Evolutionary conservation across 2,329 filamentous ascomycete genomes (phyloP).

Genomic region (Diaporthe velutina): DNA sequence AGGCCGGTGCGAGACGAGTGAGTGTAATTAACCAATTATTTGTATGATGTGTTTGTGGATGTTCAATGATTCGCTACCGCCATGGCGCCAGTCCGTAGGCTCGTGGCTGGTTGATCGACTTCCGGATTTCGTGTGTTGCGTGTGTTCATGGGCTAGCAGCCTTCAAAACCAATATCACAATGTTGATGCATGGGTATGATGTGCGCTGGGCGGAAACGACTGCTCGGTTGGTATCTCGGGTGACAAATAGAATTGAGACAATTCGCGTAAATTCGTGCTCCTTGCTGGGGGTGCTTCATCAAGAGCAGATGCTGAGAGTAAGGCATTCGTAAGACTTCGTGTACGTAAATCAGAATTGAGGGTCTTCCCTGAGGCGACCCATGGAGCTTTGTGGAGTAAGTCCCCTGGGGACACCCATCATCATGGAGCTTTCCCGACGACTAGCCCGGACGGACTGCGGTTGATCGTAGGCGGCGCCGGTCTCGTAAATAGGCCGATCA

Average conservation of each 20-base stretch:
- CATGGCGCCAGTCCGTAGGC: constrained; percentile 22
- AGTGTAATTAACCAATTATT: constrained; percentile 38
- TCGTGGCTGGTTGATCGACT: background rate
- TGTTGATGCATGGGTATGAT: constrained; percentile 18
- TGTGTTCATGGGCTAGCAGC: background rate
- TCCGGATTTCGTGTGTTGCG: background rate
- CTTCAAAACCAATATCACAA: background rate
- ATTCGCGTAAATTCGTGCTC: constrained; percentile 23
- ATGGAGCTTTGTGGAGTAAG: constrained; percentile 64
- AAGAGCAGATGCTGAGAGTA: constrained; percentile 20
- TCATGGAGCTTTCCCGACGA: constrained; percentile 73
- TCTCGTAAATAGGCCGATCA: constrained; percentile 54
- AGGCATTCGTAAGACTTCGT: constrained; percentile 5
- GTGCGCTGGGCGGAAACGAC: constrained; percentile 10
- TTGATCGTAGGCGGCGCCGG: constrained; percentile 50
- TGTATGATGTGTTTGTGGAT: background rate
- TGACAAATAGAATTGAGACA: constrained; percentile 16
- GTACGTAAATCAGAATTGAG: constrained; percentile 54
- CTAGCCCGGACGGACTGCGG: constrained; percentile 55
- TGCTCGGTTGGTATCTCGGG: constrained; percentile 26
- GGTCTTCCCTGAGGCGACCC: constrained; percentile 68
- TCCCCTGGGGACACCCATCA: constrained; percentile 61
- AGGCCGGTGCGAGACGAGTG: constrained; percentile 15
- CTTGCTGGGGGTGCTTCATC: background rate
- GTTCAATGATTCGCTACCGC: constrained; percentile 14